These are phyloP conservation scores for Penicillium samsonianum DNA, from an alignment of 495 filamentous ascomycete species.

Conservation along the genomic window DNA sequence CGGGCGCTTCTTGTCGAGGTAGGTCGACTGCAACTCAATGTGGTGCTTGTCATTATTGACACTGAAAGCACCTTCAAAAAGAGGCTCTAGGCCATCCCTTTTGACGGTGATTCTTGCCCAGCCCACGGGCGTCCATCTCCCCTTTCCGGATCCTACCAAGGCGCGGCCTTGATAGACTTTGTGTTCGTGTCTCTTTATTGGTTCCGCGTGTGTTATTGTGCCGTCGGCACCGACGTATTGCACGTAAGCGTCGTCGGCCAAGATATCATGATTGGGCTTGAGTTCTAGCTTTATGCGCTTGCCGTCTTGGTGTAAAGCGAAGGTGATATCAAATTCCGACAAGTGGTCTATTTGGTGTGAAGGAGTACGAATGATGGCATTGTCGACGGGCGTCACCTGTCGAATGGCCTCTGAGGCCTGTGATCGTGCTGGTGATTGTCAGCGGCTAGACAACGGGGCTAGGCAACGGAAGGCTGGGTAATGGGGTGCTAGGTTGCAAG, in stretches of 20 bases:
- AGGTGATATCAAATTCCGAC: constrained; percentile 79
- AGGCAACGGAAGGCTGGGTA: not conserved
- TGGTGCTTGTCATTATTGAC: constrained; percentile 82
- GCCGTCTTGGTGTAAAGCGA: constrained; percentile 65
- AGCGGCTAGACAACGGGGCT: constrained; percentile 5
- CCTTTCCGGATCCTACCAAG: constrained; percentile 63
- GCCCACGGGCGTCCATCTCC: constrained; percentile 75
- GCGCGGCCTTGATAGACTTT: constrained; percentile 81
- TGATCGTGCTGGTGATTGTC: constrained; percentile 60
- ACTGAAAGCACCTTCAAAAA: constrained; percentile 92
- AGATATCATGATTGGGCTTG: constrained; percentile 90
- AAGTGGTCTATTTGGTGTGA: constrained; percentile 76
- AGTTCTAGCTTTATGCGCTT: constrained; percentile 77
- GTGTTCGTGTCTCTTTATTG: constrained; percentile 68
- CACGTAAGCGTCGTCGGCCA: constrained; percentile 72
- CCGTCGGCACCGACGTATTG: constrained; percentile 73
- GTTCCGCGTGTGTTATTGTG: constrained; percentile 57
- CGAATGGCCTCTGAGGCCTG: constrained; percentile 72
- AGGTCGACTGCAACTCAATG: constrained; percentile 74
- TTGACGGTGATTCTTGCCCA: constrained; percentile 81
- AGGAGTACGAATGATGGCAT: constrained; percentile 74
- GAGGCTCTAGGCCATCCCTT: constrained; percentile 71
- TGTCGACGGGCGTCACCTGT: constrained; percentile 71
- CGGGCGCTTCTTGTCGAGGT: constrained; percentile 68
- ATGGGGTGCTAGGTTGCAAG: not conserved